Evolutionary conservation across 257 asterid genomes (phyloP).

Genomic region (Parsonsia alboflavescens): DNA sequence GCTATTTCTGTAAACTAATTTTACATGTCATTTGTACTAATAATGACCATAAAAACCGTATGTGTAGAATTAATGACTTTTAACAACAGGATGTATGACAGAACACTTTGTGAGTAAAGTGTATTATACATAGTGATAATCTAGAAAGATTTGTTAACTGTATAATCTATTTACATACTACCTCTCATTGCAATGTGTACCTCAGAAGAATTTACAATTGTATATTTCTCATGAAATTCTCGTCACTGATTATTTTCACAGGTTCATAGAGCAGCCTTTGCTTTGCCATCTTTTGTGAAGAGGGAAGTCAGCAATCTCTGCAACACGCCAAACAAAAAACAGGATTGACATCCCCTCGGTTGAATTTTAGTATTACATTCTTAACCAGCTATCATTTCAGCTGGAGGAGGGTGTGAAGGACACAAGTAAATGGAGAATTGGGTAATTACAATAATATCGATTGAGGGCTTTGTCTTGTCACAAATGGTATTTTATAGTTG

Average conservation of each 20-base stretch:
- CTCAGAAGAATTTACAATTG: neutral
- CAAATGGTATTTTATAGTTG: neutral
- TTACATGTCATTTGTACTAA: neutral
- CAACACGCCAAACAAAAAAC: constrained; percentile 15
- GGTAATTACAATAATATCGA: neutral
- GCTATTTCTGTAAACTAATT: neutral
- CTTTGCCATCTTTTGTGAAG: constrained; percentile 78
- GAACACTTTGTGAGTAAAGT: no score
- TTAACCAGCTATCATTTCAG: neutral
- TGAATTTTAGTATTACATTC: neutral
- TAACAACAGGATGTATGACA: no score
- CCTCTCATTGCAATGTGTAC: no score
- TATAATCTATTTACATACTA: no score
- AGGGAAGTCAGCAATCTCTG: constrained; percentile 73
- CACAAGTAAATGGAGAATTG: neutral
- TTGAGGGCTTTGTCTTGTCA: neutral
- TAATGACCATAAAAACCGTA: no score
- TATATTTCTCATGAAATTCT: neutral
- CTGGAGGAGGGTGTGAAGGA: neutral
- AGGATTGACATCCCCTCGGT: neutral
- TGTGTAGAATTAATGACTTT: no score
- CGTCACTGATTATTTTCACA: constrained; percentile 25
- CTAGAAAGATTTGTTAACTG: no score
- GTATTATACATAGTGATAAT: no score
- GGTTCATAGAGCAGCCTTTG: constrained; percentile 90